Evolutionary conservation across 768 basidiomycete genomes (phyloP), one percentile per base, ranked within the genome.

Genomic region (Kwoniella sp.): DNA sequence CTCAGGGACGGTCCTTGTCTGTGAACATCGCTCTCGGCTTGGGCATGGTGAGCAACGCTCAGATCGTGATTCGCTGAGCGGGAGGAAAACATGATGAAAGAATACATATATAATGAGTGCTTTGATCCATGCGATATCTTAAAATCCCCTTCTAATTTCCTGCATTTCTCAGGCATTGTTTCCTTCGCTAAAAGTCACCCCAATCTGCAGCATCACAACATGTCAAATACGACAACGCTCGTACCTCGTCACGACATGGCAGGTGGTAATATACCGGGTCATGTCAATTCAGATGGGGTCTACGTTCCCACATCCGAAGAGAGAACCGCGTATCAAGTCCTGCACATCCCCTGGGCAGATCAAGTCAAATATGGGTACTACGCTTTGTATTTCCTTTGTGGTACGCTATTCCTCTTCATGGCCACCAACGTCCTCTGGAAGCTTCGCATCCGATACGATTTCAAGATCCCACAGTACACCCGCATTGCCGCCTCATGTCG

Each of bases 331-430:
- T 62, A 55, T 53, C 60, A 62, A 55, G 60, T 53, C 12, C 30
- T 46, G n/a, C 36, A 46, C 3, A 48, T 54, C 33, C 51, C 60
- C 2, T 62, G 60, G 60, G 60, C 60, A 12, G 24, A 54, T 21
- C 17, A 62, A 27, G 60, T 62, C 19, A 40, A 25, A 21, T 62
- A 54, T 37, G 60, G 60, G 3, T 37, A 62, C 53, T 62, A 62
- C 44, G 44, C 53, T 12, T 37, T 62, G 15, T 37, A 19, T 17
- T 62, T 54, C 52, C 21, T 55, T 19, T 30, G 60, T 37, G 60
- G 25, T 29, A 10, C 46, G 13, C 36, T 62, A 5, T 26, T 22
- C 52, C 4, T 55, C 21, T 55, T 40, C 44, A 10, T 47, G 25
- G 12, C 55, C 40, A 24, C 49, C 37, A 40, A 62, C 27, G n/a